Conservation (phyloP, 108 stramenopile species). For the Aureococcus anophagefferens region DNA sequence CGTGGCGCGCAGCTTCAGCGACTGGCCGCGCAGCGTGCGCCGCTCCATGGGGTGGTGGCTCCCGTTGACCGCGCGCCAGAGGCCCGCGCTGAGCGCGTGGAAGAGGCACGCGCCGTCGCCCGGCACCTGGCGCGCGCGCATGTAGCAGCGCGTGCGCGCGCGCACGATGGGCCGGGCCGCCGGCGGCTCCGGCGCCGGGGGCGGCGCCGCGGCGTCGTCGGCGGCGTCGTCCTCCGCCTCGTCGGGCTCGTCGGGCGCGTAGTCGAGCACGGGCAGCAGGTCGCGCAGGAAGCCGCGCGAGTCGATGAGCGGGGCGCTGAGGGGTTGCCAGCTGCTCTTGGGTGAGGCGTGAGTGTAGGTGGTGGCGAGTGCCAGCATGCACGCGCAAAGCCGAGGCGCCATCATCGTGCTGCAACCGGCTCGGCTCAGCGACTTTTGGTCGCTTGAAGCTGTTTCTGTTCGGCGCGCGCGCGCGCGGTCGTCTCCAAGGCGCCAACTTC, state of each 20-base stretch:
- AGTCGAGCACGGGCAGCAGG: background rate
- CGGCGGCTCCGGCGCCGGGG: no score
- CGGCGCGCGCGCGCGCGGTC: no score
- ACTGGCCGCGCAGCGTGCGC: slow-evolving; percentile 30
- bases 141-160: background rate
- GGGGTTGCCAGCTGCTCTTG: no score
- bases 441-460: no score
- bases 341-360: no score
- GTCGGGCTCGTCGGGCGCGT: no score
- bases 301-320: background rate
- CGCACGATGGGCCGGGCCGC: no score
- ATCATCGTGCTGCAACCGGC: no score
- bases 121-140: slow-evolving; percentile 24
- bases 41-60: slow-evolving; percentile 29
- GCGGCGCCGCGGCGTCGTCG: background rate
- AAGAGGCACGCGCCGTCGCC: slow-evolving; percentile 45
- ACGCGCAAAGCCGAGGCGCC: no score
- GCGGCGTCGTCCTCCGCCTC: background rate
- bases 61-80: slow-evolving; percentile 25
- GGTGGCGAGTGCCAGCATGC: no score
- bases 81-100: slow-evolving; percentile 30
- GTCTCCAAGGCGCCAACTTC: no score
- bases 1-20: slow-evolving; percentile 22
- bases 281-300: background rate
- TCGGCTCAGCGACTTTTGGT: no score